Conservation (phyloP, 2,329 filamentous ascomycete genomes). For the Clonostachys chloroleuca region DNA sequence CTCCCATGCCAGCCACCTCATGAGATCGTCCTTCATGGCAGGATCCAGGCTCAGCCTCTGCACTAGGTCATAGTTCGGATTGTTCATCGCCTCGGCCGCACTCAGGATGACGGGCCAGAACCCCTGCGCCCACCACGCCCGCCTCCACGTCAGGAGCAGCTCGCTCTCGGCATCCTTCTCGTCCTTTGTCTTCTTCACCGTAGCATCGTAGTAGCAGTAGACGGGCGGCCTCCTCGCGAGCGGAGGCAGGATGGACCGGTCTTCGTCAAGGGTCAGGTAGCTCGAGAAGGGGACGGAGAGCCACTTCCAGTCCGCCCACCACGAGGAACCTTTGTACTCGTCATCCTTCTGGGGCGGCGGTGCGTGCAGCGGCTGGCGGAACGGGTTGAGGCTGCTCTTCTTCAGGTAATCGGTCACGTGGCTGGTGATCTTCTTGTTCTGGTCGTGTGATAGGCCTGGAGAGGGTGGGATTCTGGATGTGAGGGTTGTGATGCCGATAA, state of each 20-base stretch:
- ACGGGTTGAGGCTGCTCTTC: slow-evolving; percentile 57
- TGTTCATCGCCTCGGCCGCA: slow-evolving; percentile 74
- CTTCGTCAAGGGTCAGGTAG: slow-evolving; percentile 65
- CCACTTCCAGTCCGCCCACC: slow-evolving; percentile 91
- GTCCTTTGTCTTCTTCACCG: slow-evolving; percentile 54
- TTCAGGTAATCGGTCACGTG: slow-evolving; percentile 25
- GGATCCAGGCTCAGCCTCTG: slow-evolving; percentile 58
- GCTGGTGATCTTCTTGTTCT: slow-evolving; percentile 21
- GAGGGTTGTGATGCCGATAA: slow-evolving; percentile 49
- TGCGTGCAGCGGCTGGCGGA: slow-evolving; percentile 65
- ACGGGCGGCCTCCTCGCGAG: slow-evolving; percentile 66
- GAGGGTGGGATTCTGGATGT: slow-evolving; percentile 41
- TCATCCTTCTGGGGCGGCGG: slow-evolving; percentile 74
- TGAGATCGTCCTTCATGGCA: slow-evolving; percentile 63
- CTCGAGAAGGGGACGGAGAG: slow-evolving; percentile 80
- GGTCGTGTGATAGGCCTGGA: slow-evolving; percentile 44
- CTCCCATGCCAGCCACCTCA: slow-evolving; percentile 90
- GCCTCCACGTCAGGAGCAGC: slow-evolving; percentile 80
- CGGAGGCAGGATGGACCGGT: slow-evolving; percentile 77
- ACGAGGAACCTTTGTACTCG: slow-evolving; percentile 71
- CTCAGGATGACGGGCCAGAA: slow-evolving; percentile 82
- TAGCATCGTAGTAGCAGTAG: slow-evolving; percentile 87
- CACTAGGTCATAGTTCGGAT: slow-evolving; percentile 71
- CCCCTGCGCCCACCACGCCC: slow-evolving; percentile 93
- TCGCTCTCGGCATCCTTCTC: slow-evolving; percentile 70